phyloP scores from a whole-genome alignment of 2,329 filamentous ascomycete species.

The Sclerotinia glacialis region DNA sequence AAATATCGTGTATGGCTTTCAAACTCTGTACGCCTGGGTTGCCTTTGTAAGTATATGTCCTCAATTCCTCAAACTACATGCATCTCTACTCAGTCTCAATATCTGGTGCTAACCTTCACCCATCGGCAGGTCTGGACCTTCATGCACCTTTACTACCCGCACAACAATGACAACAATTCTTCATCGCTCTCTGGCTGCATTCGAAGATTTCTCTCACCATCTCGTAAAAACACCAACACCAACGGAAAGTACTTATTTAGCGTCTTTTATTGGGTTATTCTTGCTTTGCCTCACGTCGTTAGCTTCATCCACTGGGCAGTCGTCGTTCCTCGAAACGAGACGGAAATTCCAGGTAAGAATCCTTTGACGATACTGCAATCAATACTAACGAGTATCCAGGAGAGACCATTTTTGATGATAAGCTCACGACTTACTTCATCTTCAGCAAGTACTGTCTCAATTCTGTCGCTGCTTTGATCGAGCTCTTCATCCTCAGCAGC shows the following conservation, averaged over 20 bases:
- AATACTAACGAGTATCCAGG: constrained; percentile 26
- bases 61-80: background rate
- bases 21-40: constrained; percentile 36
- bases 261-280: constrained; percentile 38
- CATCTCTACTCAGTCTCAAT: background rate
- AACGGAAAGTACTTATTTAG: constrained; percentile 37
- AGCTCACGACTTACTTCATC: constrained; percentile 33
- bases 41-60: constrained; percentile 34
- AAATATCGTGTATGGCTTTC: constrained; percentile 36
- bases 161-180: constrained; percentile 29
- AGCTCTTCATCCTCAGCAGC: constrained; percentile 38
- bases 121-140: constrained; percentile 37
- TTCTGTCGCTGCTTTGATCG: constrained; percentile 37
- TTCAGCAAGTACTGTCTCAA: constrained; percentile 35
- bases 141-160: constrained; percentile 39
- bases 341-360: constrained; percentile 29
- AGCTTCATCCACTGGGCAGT: constrained; percentile 38
- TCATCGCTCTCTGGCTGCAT: constrained; percentile 23
- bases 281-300: constrained; percentile 37
- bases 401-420: constrained; percentile 31
- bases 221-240: constrained; percentile 29
- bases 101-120: background rate
- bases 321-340: constrained; percentile 32
- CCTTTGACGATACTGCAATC: background rate
- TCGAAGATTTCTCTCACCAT: constrained; percentile 34